Conservation (phyloP, 352 stramenopile species). For the Pythium folliculosum region DNA sequence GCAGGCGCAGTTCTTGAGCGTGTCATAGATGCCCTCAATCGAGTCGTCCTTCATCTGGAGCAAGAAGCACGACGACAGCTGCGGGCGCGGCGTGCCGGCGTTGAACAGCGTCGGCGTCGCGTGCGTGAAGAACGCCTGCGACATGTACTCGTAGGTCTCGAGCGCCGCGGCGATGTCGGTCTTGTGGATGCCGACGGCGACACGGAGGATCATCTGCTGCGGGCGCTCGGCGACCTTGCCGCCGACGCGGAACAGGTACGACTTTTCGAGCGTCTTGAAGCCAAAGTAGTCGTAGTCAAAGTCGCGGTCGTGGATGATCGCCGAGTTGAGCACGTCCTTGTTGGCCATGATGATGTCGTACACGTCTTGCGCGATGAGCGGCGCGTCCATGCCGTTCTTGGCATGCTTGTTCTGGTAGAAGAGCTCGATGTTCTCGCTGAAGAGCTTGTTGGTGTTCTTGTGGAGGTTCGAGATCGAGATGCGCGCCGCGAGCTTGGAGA, state of each 20-base stretch:
- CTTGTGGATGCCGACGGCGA: conserved; percentile 98
- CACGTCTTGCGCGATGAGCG: conserved; percentile 94
- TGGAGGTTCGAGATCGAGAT: conserved; percentile 99
- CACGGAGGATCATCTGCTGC: conserved; percentile 99
- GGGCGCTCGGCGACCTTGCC: conserved; percentile 96
- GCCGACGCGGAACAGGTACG: conserved; percentile 96
- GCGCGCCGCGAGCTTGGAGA: conserved; percentile 96
- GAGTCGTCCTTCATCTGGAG: conserved; percentile 98
- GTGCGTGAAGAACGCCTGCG: conserved; percentile 97
- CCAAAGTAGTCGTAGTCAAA: conserved; percentile 99
- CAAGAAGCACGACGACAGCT: conserved; percentile 99
- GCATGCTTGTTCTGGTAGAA: conserved; percentile 97
- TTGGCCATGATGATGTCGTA: conserved; percentile 96
- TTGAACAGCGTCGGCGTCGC: conserved; percentile 99
- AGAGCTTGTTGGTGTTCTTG: conserved; percentile 98
- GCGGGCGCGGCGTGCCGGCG: conserved; percentile 96
- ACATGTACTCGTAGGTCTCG: conserved; percentile 99
- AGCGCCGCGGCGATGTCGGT: conserved; percentile 92
- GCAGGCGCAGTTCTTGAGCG: conserved; percentile 97
- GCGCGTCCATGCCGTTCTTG: conserved; percentile 91
- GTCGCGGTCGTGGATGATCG: conserved; percentile 97
- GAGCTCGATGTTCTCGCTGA: conserved; percentile 92
- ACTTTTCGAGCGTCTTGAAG: conserved; percentile 98
- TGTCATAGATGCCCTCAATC: conserved; percentile 99
- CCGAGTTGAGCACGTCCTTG: conserved; percentile 95